Base-by-base conservation (phyloP, 495 filamentous ascomycete genomes). In the Pseudoneurospora amorphoporcata region DNA sequence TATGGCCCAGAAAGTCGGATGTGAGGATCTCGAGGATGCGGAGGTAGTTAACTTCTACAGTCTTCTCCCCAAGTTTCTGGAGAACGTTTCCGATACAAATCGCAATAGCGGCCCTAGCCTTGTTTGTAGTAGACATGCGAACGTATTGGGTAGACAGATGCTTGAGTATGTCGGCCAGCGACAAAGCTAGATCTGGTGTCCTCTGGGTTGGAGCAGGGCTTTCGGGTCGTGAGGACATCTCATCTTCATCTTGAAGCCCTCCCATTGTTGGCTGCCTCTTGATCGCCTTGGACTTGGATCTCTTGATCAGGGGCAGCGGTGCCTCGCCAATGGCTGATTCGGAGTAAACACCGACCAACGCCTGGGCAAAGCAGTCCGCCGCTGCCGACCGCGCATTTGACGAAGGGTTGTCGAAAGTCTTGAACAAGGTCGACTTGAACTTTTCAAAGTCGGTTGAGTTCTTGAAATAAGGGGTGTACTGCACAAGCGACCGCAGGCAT, bases 361-460 rank as follows among this genome's bases (percentile, higher is more conserved):
- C 87, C 43, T 91, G 87, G 39, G 94, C 91, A 41, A 98, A 84
- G 79, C 92, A 94, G 39, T 93, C 92, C 8, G 94, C 94, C n/a
- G 93, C 92, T 9, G 95, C 92, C 81, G 93, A 90, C 72, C 95
- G 87, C 39, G 95, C 92, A 23, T 87, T 82, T 3, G 91, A 82
- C 43, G 89, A 90, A 3, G 90, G 80, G 58, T 90, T 95, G 69
- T 99, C 95, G 72, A 96, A 90, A 3, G 90, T 86, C 81, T 96
- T 97, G 85, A 92, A 95, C 39, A 96, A 83, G 0, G 90, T 86
- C 8, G 87, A 88, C 75, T 92, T 92, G 32, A 98, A 81, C 71
- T 88, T 92, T 69, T 98, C 95, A 76, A 95, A 97, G 77, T 99
- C 96, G 80, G 86, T 90, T n/a, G 90, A 87, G 77, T 95, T 96